Percentiles rank a stretch among this genome's conserved stretches.
These are phyloP conservation scores for Dendryphion nanum DNA, from an alignment of 2,329 filamentous ascomycete species.

Conservation along the genomic window DNA sequence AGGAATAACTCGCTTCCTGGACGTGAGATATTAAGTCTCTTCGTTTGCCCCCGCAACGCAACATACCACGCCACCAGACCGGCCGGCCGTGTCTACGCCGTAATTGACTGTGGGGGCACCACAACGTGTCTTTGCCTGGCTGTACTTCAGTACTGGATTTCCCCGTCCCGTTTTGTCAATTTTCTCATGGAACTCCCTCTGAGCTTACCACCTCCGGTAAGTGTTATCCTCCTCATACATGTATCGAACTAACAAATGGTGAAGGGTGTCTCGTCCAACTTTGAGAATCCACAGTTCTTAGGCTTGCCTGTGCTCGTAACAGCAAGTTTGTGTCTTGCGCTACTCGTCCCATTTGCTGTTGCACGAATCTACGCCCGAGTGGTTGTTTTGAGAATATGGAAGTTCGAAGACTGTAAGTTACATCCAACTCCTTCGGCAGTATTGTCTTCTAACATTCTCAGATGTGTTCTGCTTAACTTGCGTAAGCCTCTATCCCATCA, in stretches of 20 bases:
- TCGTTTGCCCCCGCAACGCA: too few species aligned
- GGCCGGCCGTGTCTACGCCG: too few species aligned
- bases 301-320: conserved; percentile 16
- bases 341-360: conserved; percentile 14
- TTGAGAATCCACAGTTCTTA: conserved; percentile 12
- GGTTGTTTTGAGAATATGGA: conserved; percentile 13
- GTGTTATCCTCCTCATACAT: not conserved
- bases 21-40: too few species aligned
- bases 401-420: conserved; percentile 17
- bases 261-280: conserved; percentile 15
- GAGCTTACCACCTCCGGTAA: conserved; percentile 10
- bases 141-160: too few species aligned
- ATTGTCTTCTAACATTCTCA: conserved; percentile 1
- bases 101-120: too few species aligned
- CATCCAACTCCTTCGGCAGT: not conserved
- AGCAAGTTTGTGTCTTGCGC: conserved; percentile 11
- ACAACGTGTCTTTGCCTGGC: too few species aligned
- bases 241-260: not conserved
- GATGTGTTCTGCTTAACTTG: conserved; percentile 3
- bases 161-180: too few species aligned
- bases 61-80: too few species aligned
- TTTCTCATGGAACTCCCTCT: conserved; percentile 9
- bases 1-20: too few species aligned
- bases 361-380: conserved; percentile 11
- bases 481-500: conserved; percentile 1